Evolutionary conservation across 306 rosid species (phyloP).

Genomic region (Argentina anserina): DNA sequence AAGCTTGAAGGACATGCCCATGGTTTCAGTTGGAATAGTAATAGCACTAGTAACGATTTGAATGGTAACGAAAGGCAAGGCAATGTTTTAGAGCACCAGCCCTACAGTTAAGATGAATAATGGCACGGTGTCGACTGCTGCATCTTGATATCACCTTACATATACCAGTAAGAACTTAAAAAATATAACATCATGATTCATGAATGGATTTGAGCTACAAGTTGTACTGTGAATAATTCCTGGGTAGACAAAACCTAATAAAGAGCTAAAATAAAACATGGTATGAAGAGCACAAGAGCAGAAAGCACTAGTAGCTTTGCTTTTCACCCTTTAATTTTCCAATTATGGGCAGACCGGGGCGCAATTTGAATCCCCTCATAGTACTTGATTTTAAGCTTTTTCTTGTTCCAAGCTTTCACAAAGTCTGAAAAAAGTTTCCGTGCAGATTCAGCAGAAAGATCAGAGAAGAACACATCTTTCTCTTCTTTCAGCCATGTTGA

Average conservation of each 20-base stretch:
- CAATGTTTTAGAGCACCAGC: not conserved
- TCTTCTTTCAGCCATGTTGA: slow-evolving; percentile 91
- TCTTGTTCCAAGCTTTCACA: slow-evolving; percentile 69
- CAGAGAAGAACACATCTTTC: slow-evolving; percentile 80
- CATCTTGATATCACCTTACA: not conserved
- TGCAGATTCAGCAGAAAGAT: slow-evolving; percentile 68
- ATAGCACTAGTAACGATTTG: too few relatives aligned
- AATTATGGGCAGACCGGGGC: slow-evolving; percentile 75
- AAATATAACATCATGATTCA: not conserved
- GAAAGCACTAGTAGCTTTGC: not conserved
- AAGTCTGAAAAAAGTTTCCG: slow-evolving; percentile 62
- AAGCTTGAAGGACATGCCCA: not conserved
- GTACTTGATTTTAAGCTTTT: slow-evolving; percentile 60
- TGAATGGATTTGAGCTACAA: not conserved
- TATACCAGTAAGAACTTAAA: not conserved
- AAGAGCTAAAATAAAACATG: not conserved
- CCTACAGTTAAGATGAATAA: not conserved
- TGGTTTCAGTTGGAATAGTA: not conserved
- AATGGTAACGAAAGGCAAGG: not conserved
- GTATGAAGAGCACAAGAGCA: not conserved
- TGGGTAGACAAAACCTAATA: not conserved
- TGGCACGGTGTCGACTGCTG: not conserved
- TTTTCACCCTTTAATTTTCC: slow-evolving; percentile 62
- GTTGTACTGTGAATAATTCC: not conserved
- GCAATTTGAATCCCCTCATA: slow-evolving; percentile 76